Conservation (phyloP, 345 rosid species). For the Ceriops decandra region DNA sequence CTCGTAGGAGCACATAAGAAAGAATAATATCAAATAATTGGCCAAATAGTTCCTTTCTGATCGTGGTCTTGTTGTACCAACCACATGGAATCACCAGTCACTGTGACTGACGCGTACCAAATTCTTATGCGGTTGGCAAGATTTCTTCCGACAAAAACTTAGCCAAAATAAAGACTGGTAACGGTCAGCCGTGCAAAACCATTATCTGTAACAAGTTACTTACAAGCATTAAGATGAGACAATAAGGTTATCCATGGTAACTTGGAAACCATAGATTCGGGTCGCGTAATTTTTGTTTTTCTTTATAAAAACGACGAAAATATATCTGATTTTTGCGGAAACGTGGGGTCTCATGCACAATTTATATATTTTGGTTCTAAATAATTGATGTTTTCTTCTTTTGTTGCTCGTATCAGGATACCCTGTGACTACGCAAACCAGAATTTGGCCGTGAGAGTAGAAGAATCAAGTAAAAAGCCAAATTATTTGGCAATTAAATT, state of each 20-base stretch:
- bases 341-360: not conserved
- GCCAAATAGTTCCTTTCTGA: not conserved
- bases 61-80: conserved; percentile 10
- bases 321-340: too few species aligned
- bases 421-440: conserved; percentile 65
- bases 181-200: conserved; percentile 17
- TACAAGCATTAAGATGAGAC: too few species aligned
- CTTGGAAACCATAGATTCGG: too few species aligned
- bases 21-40: not conserved
- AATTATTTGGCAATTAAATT: conserved; percentile 64
- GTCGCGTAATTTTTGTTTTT: too few species aligned
- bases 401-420: conserved; percentile 42
- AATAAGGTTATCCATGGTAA: too few species aligned
- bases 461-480: conserved; percentile 81
- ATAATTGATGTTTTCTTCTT: not conserved
- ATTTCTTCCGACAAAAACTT: conserved; percentile 4
- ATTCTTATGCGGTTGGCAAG: not conserved
- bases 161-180: conserved; percentile 28
- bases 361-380: not conserved
- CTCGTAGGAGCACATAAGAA: not conserved
- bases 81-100: conserved; percentile 1
- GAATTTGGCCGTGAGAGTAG: conserved; percentile 75
- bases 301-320: too few species aligned
- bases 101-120: not conserved
- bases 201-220: too few species aligned